Base-by-base conservation (phyloP, 345 rosid genomes). In the Linum trigynum region DNA sequence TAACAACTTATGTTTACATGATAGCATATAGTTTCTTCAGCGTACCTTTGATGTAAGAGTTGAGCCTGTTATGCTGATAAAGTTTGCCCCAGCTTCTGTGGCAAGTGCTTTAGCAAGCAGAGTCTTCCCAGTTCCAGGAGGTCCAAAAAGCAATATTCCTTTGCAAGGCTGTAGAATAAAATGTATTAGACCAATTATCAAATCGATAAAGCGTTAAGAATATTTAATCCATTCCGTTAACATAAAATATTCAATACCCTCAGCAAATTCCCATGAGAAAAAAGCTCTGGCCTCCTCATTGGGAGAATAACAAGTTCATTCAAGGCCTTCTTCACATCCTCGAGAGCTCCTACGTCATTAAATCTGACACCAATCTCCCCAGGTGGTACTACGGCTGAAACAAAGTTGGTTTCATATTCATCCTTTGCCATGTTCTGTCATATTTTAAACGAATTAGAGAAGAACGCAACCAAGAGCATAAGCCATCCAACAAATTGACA, bases 61-160 rank as follows among this genome's bases (percentile, higher is more conserved):
- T 37, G 99, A 94, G 71, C 99, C 97, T 59, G 99, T 94, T 75
- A 94, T 85, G 82, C 92, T 91, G 65, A 94, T 88, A 79, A 94
- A 94, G 76, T 94, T 94, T 42, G 96, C 97, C 63, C 96, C 90
- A 0, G 97, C 97, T 78, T 95, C 99, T 55, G 97, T 95, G 35
- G 99, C 99, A 70, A 95, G 85, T 5, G 96, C 97, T 80, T 91
- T 95, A 50, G 96, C 99, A 68, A 91, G 89, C 61, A 94, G 87
- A 35, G 99, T 91, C 77, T 94, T 94, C 76, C 97, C 99, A 59
- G 99, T 94, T 74, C 99, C 99, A 78, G 99, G 99, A 78, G 99
- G 99, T 68, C 99, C 99, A 79, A 94, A 94, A 39, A 94, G 92
- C 72, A 91, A 81, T 75, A 94, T 85, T 60, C 97, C 99, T 87